A percentile compares a stretch with the other conserved stretches of the same genome.
These are phyloP conservation scores for Saururus chinensis DNA, from an alignment of 164 flowering plant species.

Conservation along the genomic window DNA sequence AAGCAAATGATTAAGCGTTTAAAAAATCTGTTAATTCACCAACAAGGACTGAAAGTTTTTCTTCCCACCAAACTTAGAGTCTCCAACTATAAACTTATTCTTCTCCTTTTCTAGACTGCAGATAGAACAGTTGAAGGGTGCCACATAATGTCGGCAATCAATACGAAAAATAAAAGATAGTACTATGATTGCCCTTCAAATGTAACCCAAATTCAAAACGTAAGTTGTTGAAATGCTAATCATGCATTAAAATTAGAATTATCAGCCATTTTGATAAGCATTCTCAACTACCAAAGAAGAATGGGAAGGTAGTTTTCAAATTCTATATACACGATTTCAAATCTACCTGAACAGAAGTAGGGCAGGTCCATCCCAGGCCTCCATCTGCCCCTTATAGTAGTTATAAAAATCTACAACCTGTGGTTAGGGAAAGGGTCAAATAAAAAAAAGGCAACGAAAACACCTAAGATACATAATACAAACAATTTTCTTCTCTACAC, in stretches of 20 bases:
- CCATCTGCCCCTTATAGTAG: conserved; percentile 99
- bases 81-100: background rate
- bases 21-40: background rate
- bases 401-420: conserved; percentile 91
- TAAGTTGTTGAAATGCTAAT: background rate
- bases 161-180: too few species aligned
- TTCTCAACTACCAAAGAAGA: background rate
- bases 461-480: background rate
- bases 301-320: background rate
- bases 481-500: background rate
- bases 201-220: too few species aligned
- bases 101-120: too few species aligned
- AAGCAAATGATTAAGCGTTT: background rate
- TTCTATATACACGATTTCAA: background rate
- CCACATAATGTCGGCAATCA: too few species aligned
- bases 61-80: background rate
- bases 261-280: background rate
- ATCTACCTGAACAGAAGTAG: conserved; percentile 87
- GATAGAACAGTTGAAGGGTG: too few species aligned
- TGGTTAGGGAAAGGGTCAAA: conserved; percentile 4
- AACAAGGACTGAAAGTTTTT: background rate
- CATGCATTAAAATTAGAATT: too few species aligned
- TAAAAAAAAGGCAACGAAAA: background rate
- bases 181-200: too few species aligned
- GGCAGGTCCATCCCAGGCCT: conserved; percentile 99